Percentiles rank a stretch among this genome's conserved stretches.
These are phyloP conservation scores for Scenedesmus sp. DNA, from an alignment of 163 green algal genomes.

Conservation along the genomic window DNA sequence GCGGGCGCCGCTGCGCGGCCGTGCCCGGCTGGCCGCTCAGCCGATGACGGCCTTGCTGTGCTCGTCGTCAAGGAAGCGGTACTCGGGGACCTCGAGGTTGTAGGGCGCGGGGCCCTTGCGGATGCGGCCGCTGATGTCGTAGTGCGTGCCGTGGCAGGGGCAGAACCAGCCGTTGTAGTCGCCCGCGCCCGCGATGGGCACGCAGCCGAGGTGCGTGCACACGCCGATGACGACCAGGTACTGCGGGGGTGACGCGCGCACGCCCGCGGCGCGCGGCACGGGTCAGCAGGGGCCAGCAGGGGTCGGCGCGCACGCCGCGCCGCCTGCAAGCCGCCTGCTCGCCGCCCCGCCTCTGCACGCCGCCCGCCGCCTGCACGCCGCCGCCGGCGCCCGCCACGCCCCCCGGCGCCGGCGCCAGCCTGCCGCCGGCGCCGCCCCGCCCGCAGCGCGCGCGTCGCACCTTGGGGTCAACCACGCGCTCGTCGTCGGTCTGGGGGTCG, in stretches of 20 bases:
- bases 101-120: conserved; percentile 96
- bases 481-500: conserved; percentile 90
- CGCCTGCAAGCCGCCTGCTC: too few species aligned
- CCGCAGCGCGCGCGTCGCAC: too few species aligned
- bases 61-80: conserved; percentile 89
- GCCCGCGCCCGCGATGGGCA: conserved; percentile 98
- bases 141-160: conserved; percentile 99
- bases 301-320: too few species aligned
- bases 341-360: too few species aligned
- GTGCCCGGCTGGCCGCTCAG: too few species aligned
- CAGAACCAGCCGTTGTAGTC: conserved; percentile 99
- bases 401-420: too few species aligned
- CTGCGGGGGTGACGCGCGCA: conserved; percentile 54
- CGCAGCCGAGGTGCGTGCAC: conserved; percentile 99
- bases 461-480: conserved; percentile 87
- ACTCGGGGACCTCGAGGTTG: conserved; percentile 99
- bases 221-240: conserved; percentile 99
- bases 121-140: conserved; percentile 95
- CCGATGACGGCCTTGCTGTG: conserved; percentile 85
- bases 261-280: background rate
- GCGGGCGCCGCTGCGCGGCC: too few species aligned
- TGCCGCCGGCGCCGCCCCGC: too few species aligned
- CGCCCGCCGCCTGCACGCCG: too few species aligned
- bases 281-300: too few species aligned
- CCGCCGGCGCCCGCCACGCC: too few species aligned